Evolutionary conservation across 164 flowering plant species (phyloP), one percentile per base, ranked within the genome.

Genomic region (Aristolochia contorta): DNA sequence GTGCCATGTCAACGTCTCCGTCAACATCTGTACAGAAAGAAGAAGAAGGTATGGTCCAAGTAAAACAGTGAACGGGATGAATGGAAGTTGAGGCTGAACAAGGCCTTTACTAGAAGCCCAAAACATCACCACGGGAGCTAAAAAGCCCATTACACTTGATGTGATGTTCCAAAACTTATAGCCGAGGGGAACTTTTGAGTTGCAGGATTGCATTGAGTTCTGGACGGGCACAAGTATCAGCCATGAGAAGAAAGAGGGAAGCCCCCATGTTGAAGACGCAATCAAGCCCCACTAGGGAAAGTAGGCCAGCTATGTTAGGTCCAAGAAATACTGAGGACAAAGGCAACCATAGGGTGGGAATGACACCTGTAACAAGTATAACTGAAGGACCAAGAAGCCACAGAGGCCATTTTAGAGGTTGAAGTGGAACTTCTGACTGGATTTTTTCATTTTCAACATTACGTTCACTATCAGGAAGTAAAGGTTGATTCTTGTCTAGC

Each of bases 241-340:
- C 94, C 94, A 91, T 85, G 60, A 89, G 87, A 56, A 89, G 95
- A 67, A 91, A 91, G 20, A 91, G 75, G 30, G 82, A 78, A 12
- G 95, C 89, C 32, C 98, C 98, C 12, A 89, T 78, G 70, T 89
- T 91, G 71, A 85, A 91, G 45, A 86, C 80, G 72, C 90, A 86
- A 66, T 91, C 98, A 0, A 91, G 80, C 7, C 98, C 98, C 16
- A 86, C 74, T 61, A 89, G 77, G 62, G 96, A 85, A 65, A 91
- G 91, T 37, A 91, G 72, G 63, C 96, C 81, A 54, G 94, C 89
- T 63, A 83, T 74, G 73, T 82, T 91, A 46, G 96, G 81, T 57
- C 98, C 98, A 27, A 86, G 74, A 67, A 82, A 91, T 18, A 91
- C 75, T 19, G 96, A 84, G 6, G 98, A 84, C 57, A 85, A 45